These are phyloP conservation scores for Leishmania guyanensis DNA, from an alignment of 208 protist genomes.

Conservation along the genomic window DNA sequence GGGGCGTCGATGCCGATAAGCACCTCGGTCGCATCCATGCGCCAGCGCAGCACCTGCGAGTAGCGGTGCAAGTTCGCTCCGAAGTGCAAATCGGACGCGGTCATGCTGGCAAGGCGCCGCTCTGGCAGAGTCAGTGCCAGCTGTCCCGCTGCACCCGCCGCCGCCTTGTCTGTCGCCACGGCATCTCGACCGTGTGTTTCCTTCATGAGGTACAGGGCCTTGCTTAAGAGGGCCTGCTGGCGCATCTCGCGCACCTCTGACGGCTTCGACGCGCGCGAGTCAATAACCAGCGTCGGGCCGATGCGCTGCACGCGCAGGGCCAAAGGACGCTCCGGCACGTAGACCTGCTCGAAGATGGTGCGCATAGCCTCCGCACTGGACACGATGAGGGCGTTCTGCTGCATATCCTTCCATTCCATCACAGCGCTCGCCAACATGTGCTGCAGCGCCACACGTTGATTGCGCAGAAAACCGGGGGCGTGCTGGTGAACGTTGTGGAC, in stretches of 20 bases:
- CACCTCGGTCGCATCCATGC: slow-evolving; percentile 72
- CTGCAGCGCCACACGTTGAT: slow-evolving; percentile 60
- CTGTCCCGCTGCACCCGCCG: slow-evolving; percentile 4
- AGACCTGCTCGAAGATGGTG: slow-evolving; percentile 68
- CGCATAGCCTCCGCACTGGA: slow-evolving; percentile 76
- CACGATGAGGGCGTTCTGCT: slow-evolving; percentile 58
- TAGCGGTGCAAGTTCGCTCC: slow-evolving; percentile 43
- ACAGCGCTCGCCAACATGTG: slow-evolving; percentile 60
- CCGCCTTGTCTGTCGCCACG: slow-evolving; percentile 1
- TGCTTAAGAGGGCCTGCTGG: slow-evolving; percentile 65
- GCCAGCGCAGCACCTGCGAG: slow-evolving; percentile 72
- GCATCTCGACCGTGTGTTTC: slow-evolving; percentile 28
- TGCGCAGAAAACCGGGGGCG: slow-evolving; percentile 75
- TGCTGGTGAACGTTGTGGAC: slow-evolving; percentile 78
- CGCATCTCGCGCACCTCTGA: slow-evolving; percentile 59
- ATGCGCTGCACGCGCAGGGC: slow-evolving; percentile 62
- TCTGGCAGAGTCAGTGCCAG: slow-evolving; percentile 22
- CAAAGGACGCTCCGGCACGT: slow-evolving; percentile 50
- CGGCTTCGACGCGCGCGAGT: slow-evolving; percentile 42
- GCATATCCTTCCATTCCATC: slow-evolving; percentile 58
- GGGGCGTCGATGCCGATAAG: slow-evolving; percentile 84
- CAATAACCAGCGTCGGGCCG: slow-evolving; percentile 71
- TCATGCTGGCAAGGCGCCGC: slow-evolving; percentile 23
- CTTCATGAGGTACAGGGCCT: slow-evolving; percentile 78
- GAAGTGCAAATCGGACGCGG: slow-evolving; percentile 21